phyloP scores from a whole-genome alignment of 352 stramenopile genomes.

The Phytophthora pseudosyringae region DNA sequence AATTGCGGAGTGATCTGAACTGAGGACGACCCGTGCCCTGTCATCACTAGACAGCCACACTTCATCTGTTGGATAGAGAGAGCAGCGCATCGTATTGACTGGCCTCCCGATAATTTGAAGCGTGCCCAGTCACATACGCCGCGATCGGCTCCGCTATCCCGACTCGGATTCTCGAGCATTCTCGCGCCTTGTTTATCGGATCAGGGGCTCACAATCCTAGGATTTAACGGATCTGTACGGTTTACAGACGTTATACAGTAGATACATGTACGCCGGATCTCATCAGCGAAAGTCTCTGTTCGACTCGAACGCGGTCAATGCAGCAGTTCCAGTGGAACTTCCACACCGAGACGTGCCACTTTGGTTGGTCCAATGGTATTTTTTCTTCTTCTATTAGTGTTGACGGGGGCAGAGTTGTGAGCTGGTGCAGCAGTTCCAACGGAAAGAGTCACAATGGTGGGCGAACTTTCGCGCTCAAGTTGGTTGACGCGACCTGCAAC shows the following conservation, averaged over 20 bases:
- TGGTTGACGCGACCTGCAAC: no score
- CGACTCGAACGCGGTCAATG: not conserved
- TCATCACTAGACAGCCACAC: conserved; percentile 2
- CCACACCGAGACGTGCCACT: not conserved
- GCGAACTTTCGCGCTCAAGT: no score
- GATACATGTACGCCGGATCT: conserved; percentile 2
- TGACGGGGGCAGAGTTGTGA: no score
- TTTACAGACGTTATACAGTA: conserved; percentile 1
- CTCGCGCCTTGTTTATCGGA: conserved; percentile 16
- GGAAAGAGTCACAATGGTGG: no score
- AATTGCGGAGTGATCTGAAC: conserved; percentile 20
- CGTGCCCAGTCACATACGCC: conserved; percentile 1
- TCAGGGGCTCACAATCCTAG: conserved; percentile 26
- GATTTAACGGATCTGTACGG: conserved; percentile 8
- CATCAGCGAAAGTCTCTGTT: conserved; percentile 6
- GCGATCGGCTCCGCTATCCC: conserved; percentile 11
- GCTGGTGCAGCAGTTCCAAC: no score
- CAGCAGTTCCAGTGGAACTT: no score
- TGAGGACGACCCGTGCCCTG: not conserved
- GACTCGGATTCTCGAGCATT: conserved; percentile 18
- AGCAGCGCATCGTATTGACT: not conserved
- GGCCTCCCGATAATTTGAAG: conserved; percentile 9
- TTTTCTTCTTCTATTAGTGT: no score
- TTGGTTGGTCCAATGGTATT: not conserved
- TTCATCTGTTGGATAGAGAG: conserved; percentile 1